A percentile compares a stretch with the other conserved stretches of the same genome.
Evolutionary conservation across 257 asterid species (phyloP).

Genomic region (Phtheirospermum japonicum): DNA sequence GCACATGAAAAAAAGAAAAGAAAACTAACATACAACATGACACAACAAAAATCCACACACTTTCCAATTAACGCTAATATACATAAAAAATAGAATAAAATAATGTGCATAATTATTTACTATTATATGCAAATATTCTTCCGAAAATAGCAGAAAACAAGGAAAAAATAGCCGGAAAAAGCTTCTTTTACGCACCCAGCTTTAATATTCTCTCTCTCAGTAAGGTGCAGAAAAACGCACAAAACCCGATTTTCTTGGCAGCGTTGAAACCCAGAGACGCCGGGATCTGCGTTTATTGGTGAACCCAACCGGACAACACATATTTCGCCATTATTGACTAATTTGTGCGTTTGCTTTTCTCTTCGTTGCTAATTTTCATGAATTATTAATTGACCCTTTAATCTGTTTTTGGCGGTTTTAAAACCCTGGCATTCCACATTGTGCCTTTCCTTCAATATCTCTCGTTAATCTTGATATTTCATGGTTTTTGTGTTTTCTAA

Average conservation of each 20-base stretch:
- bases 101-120: too few species aligned
- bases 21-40: too few species aligned
- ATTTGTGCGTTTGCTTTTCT: constrained; percentile 28
- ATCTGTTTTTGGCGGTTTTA: constrained; percentile 19
- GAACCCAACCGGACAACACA: constrained; percentile 20
- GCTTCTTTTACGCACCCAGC: constrained; percentile 26
- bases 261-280: constrained; percentile 33
- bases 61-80: too few species aligned
- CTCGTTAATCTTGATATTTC: constrained; percentile 21
- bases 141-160: constrained; percentile 23
- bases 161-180: constrained; percentile 26
- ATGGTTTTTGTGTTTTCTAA: constrained; percentile 5
- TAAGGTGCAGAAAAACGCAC: constrained; percentile 25
- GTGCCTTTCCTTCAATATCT: constrained; percentile 23
- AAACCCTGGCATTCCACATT: constrained; percentile 30
- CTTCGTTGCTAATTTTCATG: constrained; percentile 4
- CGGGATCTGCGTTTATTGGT: constrained; percentile 53
- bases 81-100: too few species aligned
- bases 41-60: too few species aligned
- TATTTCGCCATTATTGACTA: constrained; percentile 23
- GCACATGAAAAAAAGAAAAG: too few species aligned
- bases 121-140: neutral
- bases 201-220: constrained; percentile 21
- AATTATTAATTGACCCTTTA: constrained; percentile 11
- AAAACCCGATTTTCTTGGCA: constrained; percentile 29